Evolutionary conservation across 2,329 filamentous ascomycete genomes (phyloP), one percentile per base, ranked within the genome.

Genomic region (Diaporthe eres): DNA sequence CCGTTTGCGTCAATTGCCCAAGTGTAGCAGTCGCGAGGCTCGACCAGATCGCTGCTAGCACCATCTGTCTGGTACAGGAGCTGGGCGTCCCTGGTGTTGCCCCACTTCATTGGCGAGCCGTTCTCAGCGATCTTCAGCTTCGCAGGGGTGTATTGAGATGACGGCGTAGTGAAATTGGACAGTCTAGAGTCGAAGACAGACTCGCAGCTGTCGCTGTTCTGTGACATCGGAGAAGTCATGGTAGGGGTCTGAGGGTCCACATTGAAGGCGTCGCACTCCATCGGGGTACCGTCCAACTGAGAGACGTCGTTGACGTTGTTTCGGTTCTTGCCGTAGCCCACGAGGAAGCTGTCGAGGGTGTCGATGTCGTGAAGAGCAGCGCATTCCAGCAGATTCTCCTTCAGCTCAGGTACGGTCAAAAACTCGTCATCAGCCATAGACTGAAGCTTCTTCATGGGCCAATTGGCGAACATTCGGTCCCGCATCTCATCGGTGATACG

Each of bases 401-500:
- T 70, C 19, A 55, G 15, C n/a, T 70, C 65, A 4, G 13, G 6
- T 2, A 70, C 8, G 7, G 65, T 70, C 8, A n/a, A 70, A 4
- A 12, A n/a, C 2, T 55, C 47, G 7, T 28, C 37, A 25, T 70
- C 65, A 2, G 49, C 65, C 65, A 70, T 55, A 1, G 22, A 28
- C n/a, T 42, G 65, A 22, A 70, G 34, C 7, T 53, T n/a, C 49
- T 42, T 0, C 9, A 55, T n/a, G 7, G 22, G 28, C 49, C 49
- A 70, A 31, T 55, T 53, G n/a, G 42, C 65, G 15, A 70, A 70
- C 49, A 70, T 39, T 3, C 55, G 49, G 34, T 55, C 49, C 22
- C 49, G 65, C 65, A 70, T 55, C 5, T 70, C 34, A 6, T 70
- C 65, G 34, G 49, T 28, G 22, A 70, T 55, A n/a, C 65, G 65